These are phyloP conservation scores for Ceratocystis papillata DNA, from an alignment of 2,329 filamentous ascomycete genomes.

Conservation along the genomic window DNA sequence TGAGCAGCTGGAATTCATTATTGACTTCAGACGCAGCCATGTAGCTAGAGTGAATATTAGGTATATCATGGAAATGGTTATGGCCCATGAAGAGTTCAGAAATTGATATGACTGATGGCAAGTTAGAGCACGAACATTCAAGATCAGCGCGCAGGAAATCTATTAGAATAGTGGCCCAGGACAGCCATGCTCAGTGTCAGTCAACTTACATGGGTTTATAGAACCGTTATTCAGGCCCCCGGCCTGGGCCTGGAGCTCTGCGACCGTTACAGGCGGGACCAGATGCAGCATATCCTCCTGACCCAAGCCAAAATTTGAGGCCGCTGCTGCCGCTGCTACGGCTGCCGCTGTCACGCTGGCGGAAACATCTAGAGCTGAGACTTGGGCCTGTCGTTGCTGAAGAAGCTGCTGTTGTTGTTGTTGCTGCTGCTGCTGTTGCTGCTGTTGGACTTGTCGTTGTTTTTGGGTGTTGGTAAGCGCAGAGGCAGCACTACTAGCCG, in stretches of 20 bases:
- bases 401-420: constrained; percentile 29
- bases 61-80: constrained; percentile 87
- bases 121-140: constrained; percentile 2
- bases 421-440: constrained; percentile 30
- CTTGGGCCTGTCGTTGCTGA: constrained; percentile 26
- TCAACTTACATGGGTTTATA: constrained; percentile 61
- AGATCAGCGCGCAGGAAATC: neutral
- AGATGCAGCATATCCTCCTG: constrained; percentile 51
- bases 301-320: constrained; percentile 33
- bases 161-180: neutral
- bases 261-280: constrained; percentile 59
- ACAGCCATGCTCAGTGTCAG: neutral
- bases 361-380: neutral
- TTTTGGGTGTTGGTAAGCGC: constrained; percentile 25
- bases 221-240: constrained; percentile 40
- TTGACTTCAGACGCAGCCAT: constrained; percentile 89
- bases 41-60: constrained; percentile 84
- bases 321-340: constrained; percentile 9
- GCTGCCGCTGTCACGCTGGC: constrained; percentile 26
- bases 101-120: constrained; percentile 12
- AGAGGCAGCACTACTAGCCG: neutral
- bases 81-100: constrained; percentile 50
- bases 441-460: constrained; percentile 29
- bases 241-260: constrained; percentile 48
- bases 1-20: constrained; percentile 92